Base-by-base conservation (phyloP, 176 grass and related monocot genomes). In the Typha latifolia region DNA sequence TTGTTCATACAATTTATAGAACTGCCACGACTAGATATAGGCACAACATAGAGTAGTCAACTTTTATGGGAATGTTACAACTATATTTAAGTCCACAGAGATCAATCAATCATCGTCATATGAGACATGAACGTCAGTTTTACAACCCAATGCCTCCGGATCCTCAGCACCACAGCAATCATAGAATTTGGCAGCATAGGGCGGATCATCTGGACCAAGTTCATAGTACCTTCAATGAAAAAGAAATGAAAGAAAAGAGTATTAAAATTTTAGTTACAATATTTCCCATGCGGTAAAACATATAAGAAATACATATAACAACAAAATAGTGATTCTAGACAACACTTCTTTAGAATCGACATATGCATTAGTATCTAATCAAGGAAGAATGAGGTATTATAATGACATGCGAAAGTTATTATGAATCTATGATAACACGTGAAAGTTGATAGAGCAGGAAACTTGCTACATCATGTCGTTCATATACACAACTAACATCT, bases 131-230 rank as follows among this genome's bases (percentile, higher is more conserved):
- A 83, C 74, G 4, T 77, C 77, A 0, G 91, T 81, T 62, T 79
- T 47, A 72, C 87, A 96, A 49, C 91, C 87, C 29, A 70, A 27
- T 0, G 91, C 84, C 53, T 88, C 74, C 2, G 84, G 81, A 80
- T 96, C 87, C 79, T 96, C 91, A 12, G 91, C 87, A 67, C 87
- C 91, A 53, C 87, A 96, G 71, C 91, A 96, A 67, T 91, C 91
- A 49, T 88, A 91, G 65, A 91, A 91, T 66, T 79, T 96, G 68
- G 87, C 87, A 24, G 84, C 87, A 77, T 88, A 96, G 6, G 87
- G 91, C 1, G 87, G 91, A 3, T 91, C 91, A 69, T 80, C 79
- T 5, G 86, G 79, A 66, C 80, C 74, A 49, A 91, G 91, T 51
- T 96, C 79, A 51, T 91, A 91, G 74, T 96, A 91, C 75, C 86